A percentile compares a stretch with the other conserved stretches of the same genome.
These are phyloP conservation scores for Tulasnella sp. DNA, from an alignment of 768 basidiomycete genomes.

Conservation along the genomic window DNA sequence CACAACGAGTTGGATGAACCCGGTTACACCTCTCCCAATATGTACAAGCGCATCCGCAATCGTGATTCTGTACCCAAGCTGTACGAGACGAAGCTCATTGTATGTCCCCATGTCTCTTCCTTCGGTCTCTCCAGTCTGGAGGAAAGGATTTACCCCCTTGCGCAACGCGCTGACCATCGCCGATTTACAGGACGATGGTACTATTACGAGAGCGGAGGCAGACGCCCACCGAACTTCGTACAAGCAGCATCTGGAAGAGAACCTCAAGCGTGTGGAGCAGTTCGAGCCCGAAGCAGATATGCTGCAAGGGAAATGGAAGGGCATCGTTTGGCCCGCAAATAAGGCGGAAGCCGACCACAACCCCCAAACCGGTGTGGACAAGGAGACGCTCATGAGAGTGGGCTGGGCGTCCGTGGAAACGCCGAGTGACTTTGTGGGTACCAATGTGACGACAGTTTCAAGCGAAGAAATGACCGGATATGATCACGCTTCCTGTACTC, in stretches of 20 bases:
- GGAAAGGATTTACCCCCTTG: neutral
- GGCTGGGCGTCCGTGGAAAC: constrained; percentile 58
- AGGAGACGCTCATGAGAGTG: constrained; percentile 41
- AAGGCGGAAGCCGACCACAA: constrained; percentile 36
- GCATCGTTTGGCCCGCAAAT: constrained; percentile 51
- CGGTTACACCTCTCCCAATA: constrained; percentile 75
- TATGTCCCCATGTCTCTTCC: constrained; percentile 29
- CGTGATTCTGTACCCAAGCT: constrained; percentile 67
- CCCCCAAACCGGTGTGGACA: constrained; percentile 59
- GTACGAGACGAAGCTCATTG: constrained; percentile 71
- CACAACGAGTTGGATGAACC: constrained; percentile 88
- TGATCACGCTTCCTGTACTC: too few relatives aligned
- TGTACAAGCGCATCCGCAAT: constrained; percentile 81
- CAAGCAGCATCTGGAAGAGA: constrained; percentile 51
- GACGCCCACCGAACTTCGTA: constrained; percentile 43
- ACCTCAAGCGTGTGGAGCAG: constrained; percentile 41
- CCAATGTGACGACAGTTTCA: neutral
- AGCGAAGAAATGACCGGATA: too few relatives aligned
- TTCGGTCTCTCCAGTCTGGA: neutral
- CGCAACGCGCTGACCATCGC: neutral
- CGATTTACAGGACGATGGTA: constrained; percentile 35
- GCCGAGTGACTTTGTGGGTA: constrained; percentile 53
- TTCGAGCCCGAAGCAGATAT: constrained; percentile 45
- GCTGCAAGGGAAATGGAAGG: constrained; percentile 57
- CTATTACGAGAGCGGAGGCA: constrained; percentile 43